Evolutionary conservation across 1,284 basidiomycete genomes (phyloP).

Genomic region (Puccinia triticina): DNA sequence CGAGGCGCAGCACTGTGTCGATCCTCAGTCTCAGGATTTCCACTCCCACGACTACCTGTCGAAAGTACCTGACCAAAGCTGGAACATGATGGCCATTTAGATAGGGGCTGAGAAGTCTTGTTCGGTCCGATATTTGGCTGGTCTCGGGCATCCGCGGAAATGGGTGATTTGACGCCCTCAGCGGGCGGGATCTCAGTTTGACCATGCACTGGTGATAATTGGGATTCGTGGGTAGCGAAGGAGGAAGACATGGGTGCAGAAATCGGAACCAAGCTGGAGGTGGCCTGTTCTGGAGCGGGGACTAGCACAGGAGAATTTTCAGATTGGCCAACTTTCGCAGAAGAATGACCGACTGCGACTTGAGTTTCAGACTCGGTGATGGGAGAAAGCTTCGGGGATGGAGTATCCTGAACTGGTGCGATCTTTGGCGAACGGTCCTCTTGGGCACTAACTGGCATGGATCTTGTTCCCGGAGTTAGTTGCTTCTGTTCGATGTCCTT

Average conservation of each 20-base stretch:
- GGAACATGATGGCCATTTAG: constrained; percentile 8
- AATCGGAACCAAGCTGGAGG: neutral
- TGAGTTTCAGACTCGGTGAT: neutral
- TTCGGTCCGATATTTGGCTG: neutral
- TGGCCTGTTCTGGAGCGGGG: neutral
- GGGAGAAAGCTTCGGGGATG: neutral
- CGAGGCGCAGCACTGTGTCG: neutral
- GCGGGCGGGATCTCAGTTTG: neutral
- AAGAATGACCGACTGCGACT: neutral
- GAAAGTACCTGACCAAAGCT: constrained; percentile 2
- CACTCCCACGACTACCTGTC: neutral
- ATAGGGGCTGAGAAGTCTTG: neutral
- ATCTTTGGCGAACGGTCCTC: neutral
- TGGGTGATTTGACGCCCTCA: neutral
- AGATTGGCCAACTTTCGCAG: neutral
- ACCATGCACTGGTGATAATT: neutral
- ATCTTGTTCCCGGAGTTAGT: neutral
- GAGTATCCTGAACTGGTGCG: neutral
- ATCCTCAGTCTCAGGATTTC: neutral
- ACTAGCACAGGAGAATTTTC: neutral
- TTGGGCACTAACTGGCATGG: neutral
- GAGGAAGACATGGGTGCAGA: neutral
- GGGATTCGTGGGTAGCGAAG: neutral
- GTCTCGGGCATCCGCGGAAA: neutral
- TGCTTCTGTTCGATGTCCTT: neutral